Base-by-base conservation (phyloP, 2,329 filamentous ascomycete species). In the Pochonia chlamydosporia region DNA sequence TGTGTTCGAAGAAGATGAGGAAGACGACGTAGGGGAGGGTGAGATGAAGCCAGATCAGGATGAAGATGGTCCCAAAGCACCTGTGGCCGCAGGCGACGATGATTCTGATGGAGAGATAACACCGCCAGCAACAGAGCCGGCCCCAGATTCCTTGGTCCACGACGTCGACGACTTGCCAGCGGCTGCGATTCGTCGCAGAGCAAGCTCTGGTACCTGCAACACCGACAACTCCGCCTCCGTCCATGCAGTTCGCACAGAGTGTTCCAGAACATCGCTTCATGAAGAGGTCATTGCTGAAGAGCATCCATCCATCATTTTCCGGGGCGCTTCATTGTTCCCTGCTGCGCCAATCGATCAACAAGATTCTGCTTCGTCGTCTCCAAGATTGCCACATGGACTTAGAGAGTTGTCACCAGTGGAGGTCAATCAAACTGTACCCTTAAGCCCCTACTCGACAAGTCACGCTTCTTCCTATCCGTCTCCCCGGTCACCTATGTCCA, bases 1-100 rank as follows among this genome's bases (percentile, higher is more conserved):
- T 60, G 88, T 93, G 1, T 93, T 92, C 53, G 88, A 93, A 60
- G 88, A 92, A 56, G 87, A 91, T 24, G 87, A 90, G 53, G 84
- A 88, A 56, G 76, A 79, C 3, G 70, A 74, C 1, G 70, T 72
- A 3, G 75, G 68, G 68, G 54, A 67, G 56, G 48, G 67, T 46
- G 59, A 62, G 7, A 11, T 14, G 25, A n/a, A 28, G 6, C 18
- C 26, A 16, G 25, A 25, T 23, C 37, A 40, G 4, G 13, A 14
- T 5, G 30, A 24, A 20, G 24, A 5, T 26, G n/a, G 13, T 14
- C 16, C 6, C 21, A n/a, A 43, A 24, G 20, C 30, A 16, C 30
- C 20, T 11, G 11, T 30, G 4, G 11, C 13, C 6, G 39, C 25
- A 14, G 21, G 21, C 3, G 65, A 69, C 1, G 66, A 69, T 1